Evolutionary conservation across 2,329 filamentous ascomycete genomes (phyloP), one percentile per base, ranked within the genome.

Genomic region (Aspergillus sclerotialis): DNA sequence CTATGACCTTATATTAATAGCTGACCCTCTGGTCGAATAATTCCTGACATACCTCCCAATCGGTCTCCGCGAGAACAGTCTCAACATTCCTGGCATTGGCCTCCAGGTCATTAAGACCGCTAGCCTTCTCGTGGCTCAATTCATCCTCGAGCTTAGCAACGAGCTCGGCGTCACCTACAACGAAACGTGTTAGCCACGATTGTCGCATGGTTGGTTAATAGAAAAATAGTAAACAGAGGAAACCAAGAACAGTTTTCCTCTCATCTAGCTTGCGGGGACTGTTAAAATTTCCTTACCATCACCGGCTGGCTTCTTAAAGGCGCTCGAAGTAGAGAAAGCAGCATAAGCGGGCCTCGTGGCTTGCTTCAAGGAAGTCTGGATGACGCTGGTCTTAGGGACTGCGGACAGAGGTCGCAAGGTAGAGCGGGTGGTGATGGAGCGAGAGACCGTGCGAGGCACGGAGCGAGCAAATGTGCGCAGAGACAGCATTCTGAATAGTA

Each of bases 41-140:
- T 12, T 9, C 26, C 10, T 13, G 17, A 31, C 53, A 35, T 58
- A 92, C 74, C 73, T 90, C 73, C 64, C 88, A 98, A 26, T 82
- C 76, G 56, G 82, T 81, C 68, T 86, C 90, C 57, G 90, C 80
- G 30, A 95, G 67, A 67, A 92, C 95, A 59, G 92, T 84, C 67
- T 88, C 82, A 65, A 93, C 95, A 61, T 92, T 85, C 67, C 87
- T 82, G 62, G 95, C 76, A 60, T 81, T 84, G 44, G 79, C 73
- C 26, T 87, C 82, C 46, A 84, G 67, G 45, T 84, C 76, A 53
- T 85, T 78, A 42, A 76, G 72, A 65, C 82, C 81, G 65, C 88
- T 80, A 56, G 89, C 81, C 53, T 79, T 77, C 74, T 96, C 92
- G 56, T 94, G 80, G 61, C 79, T 69, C 47, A 93, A 72, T 70